phyloP scores from a whole-genome alignment of 2,329 filamentous ascomycete species.

The Zymoseptoria tritici region DNA sequence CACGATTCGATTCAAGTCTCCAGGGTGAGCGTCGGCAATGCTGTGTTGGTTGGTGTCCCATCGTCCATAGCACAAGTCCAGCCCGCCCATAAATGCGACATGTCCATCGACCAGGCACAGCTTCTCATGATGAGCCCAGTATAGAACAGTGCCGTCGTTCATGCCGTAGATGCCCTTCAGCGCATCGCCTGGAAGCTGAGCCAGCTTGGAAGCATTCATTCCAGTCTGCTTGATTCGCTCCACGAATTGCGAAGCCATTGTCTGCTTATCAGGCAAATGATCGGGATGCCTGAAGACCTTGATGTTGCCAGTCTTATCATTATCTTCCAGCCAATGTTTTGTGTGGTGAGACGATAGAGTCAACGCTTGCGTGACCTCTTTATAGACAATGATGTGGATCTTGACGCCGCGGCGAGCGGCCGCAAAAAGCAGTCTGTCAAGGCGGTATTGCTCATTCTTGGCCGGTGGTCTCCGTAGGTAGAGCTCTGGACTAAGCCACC shows the following conservation, averaged over 20 bases:
- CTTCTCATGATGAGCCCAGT: slow-evolving; percentile 94
- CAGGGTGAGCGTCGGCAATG: slow-evolving; percentile 76
- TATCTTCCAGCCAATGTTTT: slow-evolving; percentile 64
- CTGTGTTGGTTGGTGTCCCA: slow-evolving; percentile 81
- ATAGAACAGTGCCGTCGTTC: slow-evolving; percentile 71
- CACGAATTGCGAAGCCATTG: slow-evolving; percentile 52
- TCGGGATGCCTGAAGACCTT: slow-evolving; percentile 86
- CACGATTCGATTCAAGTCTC: slow-evolving; percentile 64
- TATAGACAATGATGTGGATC: slow-evolving; percentile 83
- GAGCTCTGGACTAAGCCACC: slow-evolving; percentile 83
- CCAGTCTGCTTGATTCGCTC: slow-evolving; percentile 50
- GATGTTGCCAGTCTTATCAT: slow-evolving; percentile 71
- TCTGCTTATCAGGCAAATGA: slow-evolving; percentile 66
- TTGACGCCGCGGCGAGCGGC: slow-evolving; percentile 79
- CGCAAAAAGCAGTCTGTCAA: slow-evolving; percentile 74
- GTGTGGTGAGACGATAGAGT: slow-evolving; percentile 63
- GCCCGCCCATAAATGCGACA: slow-evolving; percentile 81
- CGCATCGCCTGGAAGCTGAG: slow-evolving; percentile 63
- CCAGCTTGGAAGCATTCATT: slow-evolving; percentile 47
- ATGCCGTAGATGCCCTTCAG: slow-evolving; percentile 76
- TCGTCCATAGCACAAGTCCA: slow-evolving; percentile 79
- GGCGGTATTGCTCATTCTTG: slow-evolving; percentile 71
- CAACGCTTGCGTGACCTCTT: slow-evolving; percentile 55
- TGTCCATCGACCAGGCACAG: slow-evolving; percentile 73
- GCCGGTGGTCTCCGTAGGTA: slow-evolving; percentile 78